Conservation (phyloP, 2,329 filamentous ascomycete species). For the Emergomyces orientalis region DNA sequence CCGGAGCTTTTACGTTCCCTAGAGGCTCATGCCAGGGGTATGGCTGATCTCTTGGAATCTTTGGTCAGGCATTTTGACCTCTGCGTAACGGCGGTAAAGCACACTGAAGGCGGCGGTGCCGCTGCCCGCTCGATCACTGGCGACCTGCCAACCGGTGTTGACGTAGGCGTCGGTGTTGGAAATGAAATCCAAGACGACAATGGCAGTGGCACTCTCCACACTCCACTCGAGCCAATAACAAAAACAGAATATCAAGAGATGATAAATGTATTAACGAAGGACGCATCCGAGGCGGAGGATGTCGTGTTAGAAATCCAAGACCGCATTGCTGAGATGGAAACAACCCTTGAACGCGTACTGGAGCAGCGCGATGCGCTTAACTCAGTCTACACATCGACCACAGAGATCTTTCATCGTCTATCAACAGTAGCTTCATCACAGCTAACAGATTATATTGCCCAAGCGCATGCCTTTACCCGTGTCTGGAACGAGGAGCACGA, state of each 20-base stretch:
- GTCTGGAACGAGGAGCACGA: slow-evolving; percentile 67
- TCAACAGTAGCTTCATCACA: slow-evolving; percentile 55
- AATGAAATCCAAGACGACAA: slow-evolving; percentile 25
- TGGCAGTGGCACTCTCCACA: slow-evolving; percentile 28
- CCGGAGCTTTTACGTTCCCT: slow-evolving; percentile 52
- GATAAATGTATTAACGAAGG: slow-evolving; percentile 59
- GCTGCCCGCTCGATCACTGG: slow-evolving; percentile 58
- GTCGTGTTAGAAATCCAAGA: slow-evolving; percentile 62
- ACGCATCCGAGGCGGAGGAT: slow-evolving; percentile 52
- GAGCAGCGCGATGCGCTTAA: slow-evolving; percentile 52
- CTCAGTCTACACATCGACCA: slow-evolving; percentile 48
- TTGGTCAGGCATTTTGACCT: slow-evolving; percentile 85
- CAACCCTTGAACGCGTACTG: slow-evolving; percentile 54
- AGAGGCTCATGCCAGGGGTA: slow-evolving; percentile 66
- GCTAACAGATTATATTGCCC: slow-evolving; percentile 46
- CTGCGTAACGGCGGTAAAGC: slow-evolving; percentile 81
- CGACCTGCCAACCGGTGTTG: slow-evolving; percentile 47
- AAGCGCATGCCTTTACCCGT: slow-evolving; percentile 39
- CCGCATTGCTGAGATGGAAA: slow-evolving; percentile 67
- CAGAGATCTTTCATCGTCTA: slow-evolving; percentile 56
- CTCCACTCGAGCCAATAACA: slow-evolving; percentile 59
- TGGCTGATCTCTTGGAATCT: slow-evolving; percentile 71
- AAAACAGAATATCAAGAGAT: slow-evolving; percentile 72
- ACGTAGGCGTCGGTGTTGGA: slow-evolving; percentile 26
- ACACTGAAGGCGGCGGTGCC: slow-evolving; percentile 70